These are phyloP conservation scores for Aspergillus melleus DNA, from an alignment of 2,329 filamentous ascomycete species.

Conservation along the genomic window DNA sequence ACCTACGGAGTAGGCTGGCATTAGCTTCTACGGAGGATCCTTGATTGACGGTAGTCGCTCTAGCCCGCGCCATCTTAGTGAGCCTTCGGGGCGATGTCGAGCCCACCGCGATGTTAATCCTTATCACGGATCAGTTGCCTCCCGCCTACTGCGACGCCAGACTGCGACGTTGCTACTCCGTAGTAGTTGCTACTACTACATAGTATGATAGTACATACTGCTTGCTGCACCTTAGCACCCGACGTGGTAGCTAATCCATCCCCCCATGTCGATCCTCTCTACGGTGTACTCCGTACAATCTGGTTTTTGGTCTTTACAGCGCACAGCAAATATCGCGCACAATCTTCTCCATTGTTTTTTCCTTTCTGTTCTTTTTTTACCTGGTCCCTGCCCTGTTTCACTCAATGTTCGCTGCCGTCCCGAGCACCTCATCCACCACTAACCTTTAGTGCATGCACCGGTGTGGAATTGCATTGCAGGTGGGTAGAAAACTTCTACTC, in stretches of 20 bases:
- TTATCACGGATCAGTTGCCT: background rate
- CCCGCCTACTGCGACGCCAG: background rate
- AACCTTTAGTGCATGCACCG: background rate
- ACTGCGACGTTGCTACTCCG: background rate
- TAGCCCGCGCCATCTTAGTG: background rate
- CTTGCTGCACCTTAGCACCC: background rate
- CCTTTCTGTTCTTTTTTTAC: background rate
- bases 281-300: background rate
- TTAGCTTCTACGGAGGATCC: background rate
- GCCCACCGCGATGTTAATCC: conserved; percentile 2
- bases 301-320: background rate
- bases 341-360: background rate
- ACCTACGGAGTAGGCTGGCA: background rate
- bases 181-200: background rate
- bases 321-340: too few relatives aligned
- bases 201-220: too few relatives aligned
- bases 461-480: background rate
- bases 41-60: background rate
- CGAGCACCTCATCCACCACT: background rate
- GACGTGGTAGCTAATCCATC: background rate
- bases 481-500: background rate
- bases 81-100: background rate
- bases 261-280: background rate
- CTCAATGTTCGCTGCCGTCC: background rate
- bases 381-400: background rate